Conservation (phyloP, 2,329 filamentous ascomycete genomes). For the Alternaria metachromatica region DNA sequence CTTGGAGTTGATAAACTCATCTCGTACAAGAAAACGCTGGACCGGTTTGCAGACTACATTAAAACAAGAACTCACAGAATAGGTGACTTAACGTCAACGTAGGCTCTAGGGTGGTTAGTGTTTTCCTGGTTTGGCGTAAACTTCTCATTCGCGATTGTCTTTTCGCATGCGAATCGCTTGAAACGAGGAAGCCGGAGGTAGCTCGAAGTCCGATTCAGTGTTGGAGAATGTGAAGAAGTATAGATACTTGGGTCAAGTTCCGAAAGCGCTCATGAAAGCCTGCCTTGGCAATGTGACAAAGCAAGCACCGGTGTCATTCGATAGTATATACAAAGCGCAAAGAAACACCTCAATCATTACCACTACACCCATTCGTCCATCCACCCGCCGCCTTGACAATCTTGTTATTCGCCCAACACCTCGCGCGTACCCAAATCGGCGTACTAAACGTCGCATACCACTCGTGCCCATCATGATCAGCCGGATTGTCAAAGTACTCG, state of each 20-base stretch:
- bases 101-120: background rate
- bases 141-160: rapidly evolving
- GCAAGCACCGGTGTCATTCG: background rate
- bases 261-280: background rate
- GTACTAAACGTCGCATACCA: background rate
- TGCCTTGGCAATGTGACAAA: background rate
- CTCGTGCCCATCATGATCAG: background rate
- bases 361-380: background rate
- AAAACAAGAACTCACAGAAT: background rate
- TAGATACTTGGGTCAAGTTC: background rate
- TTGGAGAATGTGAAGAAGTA: background rate
- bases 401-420: constrained; percentile 1
- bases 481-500: background rate
- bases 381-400: background rate
- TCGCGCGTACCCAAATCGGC: background rate
- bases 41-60: too few species aligned
- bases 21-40: too few species aligned
- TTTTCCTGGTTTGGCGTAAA: background rate
- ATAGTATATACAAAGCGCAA: background rate
- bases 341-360: background rate
- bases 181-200: background rate
- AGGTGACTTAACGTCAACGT: background rate
- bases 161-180: background rate
- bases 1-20: background rate
- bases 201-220: background rate